Base-by-base conservation (phyloP, 2,329 filamentous ascomycete species). In the Chrysoporthe austroafricana region DNA sequence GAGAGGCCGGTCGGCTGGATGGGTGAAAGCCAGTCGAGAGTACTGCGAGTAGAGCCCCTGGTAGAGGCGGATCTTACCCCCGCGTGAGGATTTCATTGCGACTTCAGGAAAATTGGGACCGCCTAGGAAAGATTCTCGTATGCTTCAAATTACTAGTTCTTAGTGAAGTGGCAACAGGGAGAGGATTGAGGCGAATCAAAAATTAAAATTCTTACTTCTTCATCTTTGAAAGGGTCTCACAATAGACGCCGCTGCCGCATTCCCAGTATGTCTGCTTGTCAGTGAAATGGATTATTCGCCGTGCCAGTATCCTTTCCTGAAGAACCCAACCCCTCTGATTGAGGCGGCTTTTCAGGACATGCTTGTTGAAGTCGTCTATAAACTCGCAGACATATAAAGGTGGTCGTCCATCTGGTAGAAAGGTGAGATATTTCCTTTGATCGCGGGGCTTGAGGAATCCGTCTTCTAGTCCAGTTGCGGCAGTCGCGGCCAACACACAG, bases 311-410 rank as follows among this genome's bases (percentile, higher is more conserved):
- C n/a, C 75, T 72, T 66, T 81, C 80, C 66, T 82, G 79, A 4
- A 80, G 56, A 0, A 80, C 79, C 80, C 80, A 82, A 0, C 76
- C 79, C 2, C 80, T 72, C 5, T 66, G 70, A 63, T 75, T 79
- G 2, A 82, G 69, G 1, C 69, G 16, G 0, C 75, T 71, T 0
- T 76, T 59, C 1, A 76, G 70, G 0, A 81, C 78, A 13, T 81
- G 68, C 26, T 39, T 18, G 6, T 72, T 57, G 67, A 81, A 81
- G 67, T 80, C 70, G 62, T 79, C 78, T 73, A 18, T 65, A 16
- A n/a, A 34, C 6, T 71, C 50, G 39, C 76, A 77, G 14, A 77
- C 56, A 54, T 75, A 77, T 4, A 76, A 59, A 1, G 72, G n/a
- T 7, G 42, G 11, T 39, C 16, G 13, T 2, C 32, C 8, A 4